Evolutionary conservation across 768 basidiomycete genomes (phyloP), one percentile per base, ranked within the genome.

Genomic region (Lenzites betulinus): DNA sequence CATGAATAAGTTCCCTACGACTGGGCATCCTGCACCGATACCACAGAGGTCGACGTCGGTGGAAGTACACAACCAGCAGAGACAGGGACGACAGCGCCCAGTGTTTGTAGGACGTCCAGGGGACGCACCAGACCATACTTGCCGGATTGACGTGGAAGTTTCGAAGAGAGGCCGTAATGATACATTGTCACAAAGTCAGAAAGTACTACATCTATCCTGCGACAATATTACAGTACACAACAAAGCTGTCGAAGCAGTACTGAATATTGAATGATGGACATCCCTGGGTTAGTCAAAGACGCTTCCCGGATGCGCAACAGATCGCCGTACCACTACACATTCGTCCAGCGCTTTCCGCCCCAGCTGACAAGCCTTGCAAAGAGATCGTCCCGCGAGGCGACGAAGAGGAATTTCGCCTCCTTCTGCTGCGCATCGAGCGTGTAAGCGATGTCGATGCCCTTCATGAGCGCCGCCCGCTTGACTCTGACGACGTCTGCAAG

Each of bases 321-420:
- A 9, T 18, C n/a, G 11, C 5, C 42, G 26, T 41, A 20, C n/a
- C 30, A 5, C 46, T 58, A 63, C 38, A 63, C 54, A 12, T 43
- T 80, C 57, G 79, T 69, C 85, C 85, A 86, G 30, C 75, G 76
- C 46, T 72, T 73, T 22, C 80, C 80, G 28, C 79, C 78, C 64
- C 73, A 71, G 16, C 83, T 83, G 18, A 88, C 77, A 13, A 90
- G 77, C 59, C 86, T 73, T 44, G 84, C 84, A 69, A 90, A 89
- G 18, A 89, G 69, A 48, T 89, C 87, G 70, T 89, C 86, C 6
- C 87, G 81, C 25, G 74, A 77, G 33, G 81, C 82, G 39, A 89
- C 78, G 83, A 85, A 87, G 18, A 73, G 62, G 66, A 89, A 87
- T 64, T 73, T 82, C 52, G 83, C 85, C 54, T 83, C 81, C 54